Base-by-base conservation (phyloP, 306 rosid genomes). In the Castanea mollissima region DNA sequence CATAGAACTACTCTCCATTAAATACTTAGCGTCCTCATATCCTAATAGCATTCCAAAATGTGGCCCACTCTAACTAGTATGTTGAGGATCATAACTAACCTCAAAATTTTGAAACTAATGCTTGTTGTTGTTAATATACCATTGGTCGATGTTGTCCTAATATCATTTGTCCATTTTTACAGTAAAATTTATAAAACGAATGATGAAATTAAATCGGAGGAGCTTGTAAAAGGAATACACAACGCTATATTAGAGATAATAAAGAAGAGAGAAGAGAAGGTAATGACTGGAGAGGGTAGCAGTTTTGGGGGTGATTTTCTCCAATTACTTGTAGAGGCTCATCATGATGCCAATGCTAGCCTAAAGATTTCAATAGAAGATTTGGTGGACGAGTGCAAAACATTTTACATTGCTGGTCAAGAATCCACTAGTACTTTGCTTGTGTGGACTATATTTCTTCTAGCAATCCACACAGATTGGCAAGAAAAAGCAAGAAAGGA, bases 401-500 rank as follows among this genome's bases (percentile, higher is more conserved):
- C 82, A 6, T 76, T 77, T 49, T 80, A 76, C 29, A 15, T 84
- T 56, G 79, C 74, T 8, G 78, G 82, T 5, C 85, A 84, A 69
- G 87, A 84, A 80, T 79, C 85, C 68, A 68, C 80, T 11, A 73
- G 73, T 14, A 68, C 69, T 51, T 57, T 77, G 77, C 85, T 83
- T 25, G 74, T 55, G 13, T 83, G 86, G 83, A 54, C 80, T 68
- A 55, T 77, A 11, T 49, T 79, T 35, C 84, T 83, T 31, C 75
- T 83, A 60, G 84, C 84, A 55, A 38, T 62, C 23, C 78, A 83
- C 38, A 35, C 81, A 12, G 84, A 83, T n/a, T 83, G 87, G 84
- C 87, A 83, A 79, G 84, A 69, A 31, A 46, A 76, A 35, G 83
- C 83, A 70, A 75, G 87, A 76, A 79, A 71, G 41, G 84, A 83